These are phyloP conservation scores for Lactifluus hygrophoroides DNA, from an alignment of 768 basidiomycete species.

Conservation along the genomic window DNA sequence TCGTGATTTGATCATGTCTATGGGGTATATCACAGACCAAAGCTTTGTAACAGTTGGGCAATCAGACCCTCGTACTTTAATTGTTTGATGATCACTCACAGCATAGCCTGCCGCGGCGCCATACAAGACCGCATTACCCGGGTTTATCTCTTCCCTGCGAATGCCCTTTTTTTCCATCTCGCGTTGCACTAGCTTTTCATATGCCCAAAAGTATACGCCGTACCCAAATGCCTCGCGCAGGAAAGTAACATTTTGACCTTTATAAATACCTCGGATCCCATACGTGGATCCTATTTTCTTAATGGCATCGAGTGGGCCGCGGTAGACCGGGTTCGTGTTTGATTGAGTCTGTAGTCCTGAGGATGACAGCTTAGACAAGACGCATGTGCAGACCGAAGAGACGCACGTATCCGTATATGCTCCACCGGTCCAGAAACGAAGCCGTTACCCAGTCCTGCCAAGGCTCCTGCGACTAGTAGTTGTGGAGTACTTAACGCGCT, in stretches of 20 bases:
- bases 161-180: conserved; percentile 72
- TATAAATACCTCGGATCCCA: conserved; percentile 82
- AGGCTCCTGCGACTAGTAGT: conserved; percentile 66
- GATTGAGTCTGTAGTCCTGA: conserved; percentile 89
- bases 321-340: conserved; percentile 62
- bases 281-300: conserved; percentile 69
- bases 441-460: conserved; percentile 85
- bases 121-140: conserved; percentile 72
- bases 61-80: conserved; percentile 10
- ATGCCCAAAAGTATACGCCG: conserved; percentile 83
- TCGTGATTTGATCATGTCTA: conserved; percentile 93
- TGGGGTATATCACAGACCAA: conserved; percentile 91
- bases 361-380: neutral
- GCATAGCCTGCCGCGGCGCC: conserved; percentile 92
- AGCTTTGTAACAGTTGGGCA: conserved; percentile 37
- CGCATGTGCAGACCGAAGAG: neutral
- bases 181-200: conserved; percentile 85
- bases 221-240: conserved; percentile 77
- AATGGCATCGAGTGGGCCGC: conserved; percentile 82
- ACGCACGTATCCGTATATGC: conserved; percentile 90
- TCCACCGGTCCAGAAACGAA: conserved; percentile 95
- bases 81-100: conserved; percentile 30
- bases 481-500: conserved; percentile 58
- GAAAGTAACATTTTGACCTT: conserved; percentile 87
- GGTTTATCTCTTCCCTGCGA: conserved; percentile 65